These are phyloP conservation scores for Citrullus colocynthis DNA, from an alignment of 306 rosid species.

Conservation along the genomic window DNA sequence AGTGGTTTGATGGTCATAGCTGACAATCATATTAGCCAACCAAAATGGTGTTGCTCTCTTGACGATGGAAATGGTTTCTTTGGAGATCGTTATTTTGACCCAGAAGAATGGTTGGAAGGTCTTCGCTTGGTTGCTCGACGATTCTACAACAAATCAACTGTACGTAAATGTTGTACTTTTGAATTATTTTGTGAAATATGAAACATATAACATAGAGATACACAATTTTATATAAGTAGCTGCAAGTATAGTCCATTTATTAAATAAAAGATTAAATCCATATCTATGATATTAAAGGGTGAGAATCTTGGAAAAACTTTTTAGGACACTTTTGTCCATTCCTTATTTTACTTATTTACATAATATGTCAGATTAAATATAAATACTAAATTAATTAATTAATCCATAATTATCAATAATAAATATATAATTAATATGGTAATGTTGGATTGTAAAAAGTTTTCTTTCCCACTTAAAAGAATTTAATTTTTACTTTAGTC, in stretches of 20 bases:
- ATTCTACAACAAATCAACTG: constrained; percentile 15
- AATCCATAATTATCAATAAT: no score
- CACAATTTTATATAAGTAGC: not conserved
- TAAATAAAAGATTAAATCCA: no score
- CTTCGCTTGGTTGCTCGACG: constrained; percentile 25
- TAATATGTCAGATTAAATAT: no score
- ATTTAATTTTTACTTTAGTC: no score
- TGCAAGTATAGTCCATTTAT: not conserved
- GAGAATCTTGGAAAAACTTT: no score
- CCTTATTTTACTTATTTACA: no score
- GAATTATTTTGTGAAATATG: not conserved
- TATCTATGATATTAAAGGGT: no score
- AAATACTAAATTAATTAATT: no score
- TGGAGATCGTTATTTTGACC: constrained; percentile 31
- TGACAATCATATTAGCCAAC: constrained; percentile 45
- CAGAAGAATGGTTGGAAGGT: constrained; percentile 38
- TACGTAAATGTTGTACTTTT: not conserved
- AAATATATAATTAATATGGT: no score
- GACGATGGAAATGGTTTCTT: constrained; percentile 49
- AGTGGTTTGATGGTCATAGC: constrained; percentile 29
- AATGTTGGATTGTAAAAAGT: no score
- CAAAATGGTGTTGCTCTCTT: constrained; percentile 41
- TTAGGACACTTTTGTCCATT: no score
- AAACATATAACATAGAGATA: not conserved
- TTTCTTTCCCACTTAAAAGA: no score